A percentile compares a stretch with the other conserved stretches of the same genome.
Evolutionary conservation across 257 asterid species (phyloP).

Genomic region (Petrea volubilis): DNA sequence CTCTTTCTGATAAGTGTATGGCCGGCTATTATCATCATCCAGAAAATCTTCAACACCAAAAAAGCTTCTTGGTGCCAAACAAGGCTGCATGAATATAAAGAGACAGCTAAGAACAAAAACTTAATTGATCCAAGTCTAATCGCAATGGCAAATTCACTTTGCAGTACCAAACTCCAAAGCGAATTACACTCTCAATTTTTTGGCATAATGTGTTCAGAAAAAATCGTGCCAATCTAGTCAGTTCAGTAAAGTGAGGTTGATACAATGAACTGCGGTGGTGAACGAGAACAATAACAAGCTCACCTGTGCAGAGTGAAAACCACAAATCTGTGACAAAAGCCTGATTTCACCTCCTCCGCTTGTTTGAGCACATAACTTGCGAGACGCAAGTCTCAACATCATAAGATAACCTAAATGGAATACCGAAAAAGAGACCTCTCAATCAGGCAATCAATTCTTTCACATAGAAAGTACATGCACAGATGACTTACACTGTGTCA

Average conservation of each 20-base stretch:
- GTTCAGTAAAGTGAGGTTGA: not conserved
- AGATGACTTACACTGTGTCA: not conserved
- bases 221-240: not conserved
- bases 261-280: not conserved
- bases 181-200: not conserved
- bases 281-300: not conserved
- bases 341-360: constrained; percentile 40
- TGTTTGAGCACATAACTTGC: constrained; percentile 32
- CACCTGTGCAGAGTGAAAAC: constrained; percentile 63
- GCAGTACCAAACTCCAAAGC: not conserved
- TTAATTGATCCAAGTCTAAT: not conserved
- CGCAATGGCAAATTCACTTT: not conserved
- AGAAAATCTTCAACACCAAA: constrained; percentile 93
- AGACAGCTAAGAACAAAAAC: not conserved
- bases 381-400: constrained; percentile 61
- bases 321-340: constrained; percentile 40
- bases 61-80: constrained; percentile 81
- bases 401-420: constrained; percentile 26
- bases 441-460: not conserved
- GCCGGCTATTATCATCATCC: constrained; percentile 87
- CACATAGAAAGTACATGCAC: not conserved
- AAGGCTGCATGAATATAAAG: constrained; percentile 45
- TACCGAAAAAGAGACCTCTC: not conserved
- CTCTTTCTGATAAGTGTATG: constrained; percentile 82
- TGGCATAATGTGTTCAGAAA: not conserved